Evolutionary conservation across 169 alveolate genomes (phyloP).

Genomic region (Eimeria praecox): DNA sequence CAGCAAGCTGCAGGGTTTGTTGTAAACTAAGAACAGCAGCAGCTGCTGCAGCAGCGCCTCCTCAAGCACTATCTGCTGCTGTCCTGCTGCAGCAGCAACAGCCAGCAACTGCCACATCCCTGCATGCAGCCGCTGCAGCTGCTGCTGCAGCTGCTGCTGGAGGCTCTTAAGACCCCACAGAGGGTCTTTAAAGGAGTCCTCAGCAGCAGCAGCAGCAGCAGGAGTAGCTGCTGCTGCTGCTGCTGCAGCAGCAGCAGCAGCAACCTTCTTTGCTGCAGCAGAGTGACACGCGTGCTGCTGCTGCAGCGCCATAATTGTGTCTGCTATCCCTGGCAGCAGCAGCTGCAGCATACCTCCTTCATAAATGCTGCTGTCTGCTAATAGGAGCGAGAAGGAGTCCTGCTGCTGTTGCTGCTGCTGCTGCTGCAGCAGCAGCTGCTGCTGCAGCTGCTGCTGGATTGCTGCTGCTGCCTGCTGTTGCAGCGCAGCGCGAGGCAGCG

Average conservation of each 20-base stretch:
- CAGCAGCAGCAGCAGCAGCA: not conserved
- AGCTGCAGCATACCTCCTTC: conserved; percentile 51
- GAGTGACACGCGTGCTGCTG: conserved; percentile 29
- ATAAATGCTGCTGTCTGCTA: not conserved
- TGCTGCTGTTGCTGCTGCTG: not conserved
- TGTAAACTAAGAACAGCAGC: not conserved
- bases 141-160: conserved; percentile 35
- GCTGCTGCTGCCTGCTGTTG: conserved; percentile 29
- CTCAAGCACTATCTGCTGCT: conserved; percentile 5
- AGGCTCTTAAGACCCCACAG: not conserved
- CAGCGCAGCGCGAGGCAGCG: conserved; percentile 60
- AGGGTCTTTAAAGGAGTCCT: not conserved
- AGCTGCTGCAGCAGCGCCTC: conserved; percentile 47
- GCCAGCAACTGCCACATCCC: conserved; percentile 54
- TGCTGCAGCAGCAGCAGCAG: conserved; percentile 44
- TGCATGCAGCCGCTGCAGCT: not conserved
- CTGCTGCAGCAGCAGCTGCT: too few relatives aligned
- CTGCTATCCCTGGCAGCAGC: conserved; percentile 49
- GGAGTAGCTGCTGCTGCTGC: not conserved
- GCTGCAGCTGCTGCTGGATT: not conserved
- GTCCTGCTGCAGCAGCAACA: conserved; percentile 42
- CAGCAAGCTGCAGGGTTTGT: conserved; percentile 36
- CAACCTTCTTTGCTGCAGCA: conserved; percentile 37
- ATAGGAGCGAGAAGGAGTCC: not conserved
- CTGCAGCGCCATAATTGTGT: conserved; percentile 20